A percentile compares a stretch with the other conserved stretches of the same genome.
These are phyloP conservation scores for Pichia sp. DNA, from an alignment of 1,139 yeast genomes.

Conservation along the genomic window DNA sequence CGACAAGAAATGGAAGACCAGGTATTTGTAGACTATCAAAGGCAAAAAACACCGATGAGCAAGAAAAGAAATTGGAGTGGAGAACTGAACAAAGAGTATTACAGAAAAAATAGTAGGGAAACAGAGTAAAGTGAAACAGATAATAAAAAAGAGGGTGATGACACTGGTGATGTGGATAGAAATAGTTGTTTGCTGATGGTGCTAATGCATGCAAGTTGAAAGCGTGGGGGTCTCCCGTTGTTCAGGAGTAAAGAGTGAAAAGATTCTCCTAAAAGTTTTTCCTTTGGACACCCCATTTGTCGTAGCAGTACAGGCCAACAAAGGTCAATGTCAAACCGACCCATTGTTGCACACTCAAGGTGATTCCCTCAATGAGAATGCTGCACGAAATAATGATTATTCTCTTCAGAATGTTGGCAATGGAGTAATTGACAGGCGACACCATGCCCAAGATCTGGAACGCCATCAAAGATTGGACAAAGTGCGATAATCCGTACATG, in stretches of 20 bases:
- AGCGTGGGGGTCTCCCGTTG: neutral
- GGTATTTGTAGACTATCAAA: neutral
- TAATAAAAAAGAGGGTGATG: neutral
- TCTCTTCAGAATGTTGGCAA: conserved; percentile 84
- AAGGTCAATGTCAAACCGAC: conserved; percentile 69
- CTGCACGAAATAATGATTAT: conserved; percentile 81
- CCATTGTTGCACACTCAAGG: conserved; percentile 52
- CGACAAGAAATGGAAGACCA: too few relatives aligned
- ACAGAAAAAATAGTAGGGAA: neutral
- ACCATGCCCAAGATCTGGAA: conserved; percentile 84
- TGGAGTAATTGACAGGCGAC: conserved; percentile 85
- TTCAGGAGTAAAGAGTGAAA: too few relatives aligned
- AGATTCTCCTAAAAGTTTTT: neutral
- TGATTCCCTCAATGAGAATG: conserved; percentile 71
- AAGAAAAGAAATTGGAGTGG: neutral
- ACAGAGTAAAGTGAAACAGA: neutral
- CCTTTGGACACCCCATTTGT: conserved; percentile 58
- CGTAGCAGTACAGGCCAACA: conserved; percentile 61
- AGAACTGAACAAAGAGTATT: neutral
- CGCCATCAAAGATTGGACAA: conserved; percentile 79
- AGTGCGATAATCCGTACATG: conserved; percentile 75
- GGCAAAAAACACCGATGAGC: neutral
- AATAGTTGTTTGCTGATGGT: neutral
- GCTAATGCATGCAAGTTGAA: neutral
- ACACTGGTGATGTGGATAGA: neutral